Conservation (phyloP, 768 basidiomycete species). For the Pleurotus citrinopileatus region DNA sequence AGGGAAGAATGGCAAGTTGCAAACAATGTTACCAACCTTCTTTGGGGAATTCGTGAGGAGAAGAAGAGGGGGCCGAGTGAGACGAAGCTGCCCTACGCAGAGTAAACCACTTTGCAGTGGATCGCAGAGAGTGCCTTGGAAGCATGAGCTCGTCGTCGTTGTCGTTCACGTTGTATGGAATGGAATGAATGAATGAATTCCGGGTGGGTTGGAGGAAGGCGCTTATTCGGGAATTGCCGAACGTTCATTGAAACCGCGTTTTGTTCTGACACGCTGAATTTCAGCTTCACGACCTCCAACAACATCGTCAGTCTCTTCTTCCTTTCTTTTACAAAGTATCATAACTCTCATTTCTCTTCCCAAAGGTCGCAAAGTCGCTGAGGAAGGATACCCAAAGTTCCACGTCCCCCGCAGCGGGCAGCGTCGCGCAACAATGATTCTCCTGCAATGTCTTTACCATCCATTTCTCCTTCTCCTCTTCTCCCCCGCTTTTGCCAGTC, state of each 20-base stretch:
- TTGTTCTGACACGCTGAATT: conserved; percentile 1
- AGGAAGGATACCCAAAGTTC: conserved; percentile 1
- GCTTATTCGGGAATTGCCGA: background rate
- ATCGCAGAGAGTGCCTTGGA: conserved; percentile 27
- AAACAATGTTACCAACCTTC: conserved; percentile 48
- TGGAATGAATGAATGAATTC: background rate
- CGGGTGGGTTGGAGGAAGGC: too few relatives aligned
- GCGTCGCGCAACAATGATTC: conserved; percentile 6
- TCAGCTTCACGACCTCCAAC: conserved; percentile 4
- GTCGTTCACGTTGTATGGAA: background rate
- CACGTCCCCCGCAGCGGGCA: background rate
- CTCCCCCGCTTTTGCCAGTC: conserved; percentile 33
- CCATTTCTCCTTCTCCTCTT: conserved; percentile 25
- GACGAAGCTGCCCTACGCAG: conserved; percentile 39
- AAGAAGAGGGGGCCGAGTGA: conserved; percentile 37
- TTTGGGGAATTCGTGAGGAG: conserved; percentile 39
- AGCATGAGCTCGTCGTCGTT: conserved; percentile 36
- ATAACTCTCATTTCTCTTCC: background rate
- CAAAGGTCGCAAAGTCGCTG: background rate
- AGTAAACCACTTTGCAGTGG: conserved; percentile 23
- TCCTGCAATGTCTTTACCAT: conserved; percentile 15
- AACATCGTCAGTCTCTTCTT: too few relatives aligned
- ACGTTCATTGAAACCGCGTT: too few relatives aligned
- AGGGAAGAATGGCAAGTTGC: background rate
- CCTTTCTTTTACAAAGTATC: too few relatives aligned